phyloP scores from a whole-genome alignment of 352 stramenopile genomes.

The Globisporangium polare region DNA sequence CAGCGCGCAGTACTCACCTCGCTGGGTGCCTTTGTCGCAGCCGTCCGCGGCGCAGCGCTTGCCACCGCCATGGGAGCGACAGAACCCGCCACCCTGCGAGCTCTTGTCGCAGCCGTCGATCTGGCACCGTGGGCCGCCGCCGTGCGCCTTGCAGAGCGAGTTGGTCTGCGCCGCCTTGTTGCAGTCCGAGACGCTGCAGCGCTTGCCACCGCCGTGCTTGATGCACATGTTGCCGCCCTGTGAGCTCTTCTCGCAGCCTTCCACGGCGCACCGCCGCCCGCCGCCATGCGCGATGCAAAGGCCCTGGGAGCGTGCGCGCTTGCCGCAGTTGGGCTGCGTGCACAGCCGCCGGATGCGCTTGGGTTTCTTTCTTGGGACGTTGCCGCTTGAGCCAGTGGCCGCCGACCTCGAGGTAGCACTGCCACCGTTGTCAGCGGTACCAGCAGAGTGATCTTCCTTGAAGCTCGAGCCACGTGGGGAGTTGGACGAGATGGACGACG shows the following conservation, averaged over 20 bases:
- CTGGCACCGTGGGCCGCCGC: slow-evolving; percentile 73
- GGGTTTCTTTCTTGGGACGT: slow-evolving; percentile 1
- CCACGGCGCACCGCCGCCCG: slow-evolving; percentile 22
- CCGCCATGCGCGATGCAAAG: slow-evolving; percentile 26
- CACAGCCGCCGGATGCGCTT: slow-evolving; percentile 18
- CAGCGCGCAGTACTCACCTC: slow-evolving; percentile 76
- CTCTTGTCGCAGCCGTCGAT: slow-evolving; percentile 54
- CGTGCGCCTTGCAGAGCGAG: slow-evolving; percentile 82
- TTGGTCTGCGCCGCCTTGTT: slow-evolving; percentile 77
- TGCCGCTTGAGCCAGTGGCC: neutral
- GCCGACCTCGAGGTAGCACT: neutral
- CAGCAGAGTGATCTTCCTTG: too few species aligned
- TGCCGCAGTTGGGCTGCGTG: slow-evolving; percentile 21
- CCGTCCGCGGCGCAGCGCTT: slow-evolving; percentile 78
- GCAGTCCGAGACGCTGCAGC: slow-evolving; percentile 66
- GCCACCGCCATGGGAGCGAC: slow-evolving; percentile 77
- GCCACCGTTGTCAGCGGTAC: too few species aligned
- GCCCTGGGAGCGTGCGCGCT: slow-evolving; percentile 27
- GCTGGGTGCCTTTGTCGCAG: slow-evolving; percentile 83
- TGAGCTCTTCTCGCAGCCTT: slow-evolving; percentile 75
- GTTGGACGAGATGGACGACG: neutral
- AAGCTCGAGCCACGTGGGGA: neutral
- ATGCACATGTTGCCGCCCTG: slow-evolving; percentile 82
- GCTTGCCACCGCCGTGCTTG: slow-evolving; percentile 75
- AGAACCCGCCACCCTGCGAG: slow-evolving; percentile 74